Evolutionary conservation across 352 stramenopile species (phyloP).

Genomic region (Globisporangium uncinulatum): DNA sequence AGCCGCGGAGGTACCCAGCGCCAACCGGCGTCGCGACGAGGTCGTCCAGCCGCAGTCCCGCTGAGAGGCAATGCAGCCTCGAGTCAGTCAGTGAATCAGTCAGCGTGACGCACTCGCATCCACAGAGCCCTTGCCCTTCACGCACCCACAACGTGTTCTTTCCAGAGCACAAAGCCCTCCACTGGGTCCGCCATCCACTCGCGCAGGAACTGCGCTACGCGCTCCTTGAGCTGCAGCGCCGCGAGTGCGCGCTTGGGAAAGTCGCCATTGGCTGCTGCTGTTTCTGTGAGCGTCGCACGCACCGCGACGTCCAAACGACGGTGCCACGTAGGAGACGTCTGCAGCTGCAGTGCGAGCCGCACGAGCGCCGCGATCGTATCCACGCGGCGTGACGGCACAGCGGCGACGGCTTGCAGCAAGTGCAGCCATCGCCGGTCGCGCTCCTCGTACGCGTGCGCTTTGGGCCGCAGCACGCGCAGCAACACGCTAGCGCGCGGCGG

Average conservation of each 20-base stretch:
- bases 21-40: constrained; percentile 57
- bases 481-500: constrained; percentile 48
- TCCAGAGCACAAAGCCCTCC: constrained; percentile 59
- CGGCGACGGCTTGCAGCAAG: constrained; percentile 50
- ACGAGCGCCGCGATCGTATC: constrained; percentile 45
- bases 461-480: constrained; percentile 40
- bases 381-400: constrained; percentile 54
- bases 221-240: constrained; percentile 61
- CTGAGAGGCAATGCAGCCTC: constrained; percentile 1
- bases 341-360: constrained; percentile 41
- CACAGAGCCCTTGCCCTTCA: background rate
- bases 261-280: constrained; percentile 12
- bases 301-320: constrained; percentile 22
- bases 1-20: constrained; percentile 54
- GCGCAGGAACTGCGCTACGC: constrained; percentile 57
- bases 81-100: background rate
- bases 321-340: constrained; percentile 27
- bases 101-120: background rate
- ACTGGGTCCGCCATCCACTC: constrained; percentile 66
- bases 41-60: constrained; percentile 49
- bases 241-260: constrained; percentile 34
- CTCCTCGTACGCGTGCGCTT: constrained; percentile 47
- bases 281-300: constrained; percentile 21
- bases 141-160: constrained; percentile 64
- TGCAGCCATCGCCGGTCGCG: constrained; percentile 66